A percentile compares a stretch with the other conserved stretches of the same genome.
Evolutionary conservation across 2,329 filamentous ascomycete genomes (phyloP).

Genomic region (Juglanconis oblonga): DNA sequence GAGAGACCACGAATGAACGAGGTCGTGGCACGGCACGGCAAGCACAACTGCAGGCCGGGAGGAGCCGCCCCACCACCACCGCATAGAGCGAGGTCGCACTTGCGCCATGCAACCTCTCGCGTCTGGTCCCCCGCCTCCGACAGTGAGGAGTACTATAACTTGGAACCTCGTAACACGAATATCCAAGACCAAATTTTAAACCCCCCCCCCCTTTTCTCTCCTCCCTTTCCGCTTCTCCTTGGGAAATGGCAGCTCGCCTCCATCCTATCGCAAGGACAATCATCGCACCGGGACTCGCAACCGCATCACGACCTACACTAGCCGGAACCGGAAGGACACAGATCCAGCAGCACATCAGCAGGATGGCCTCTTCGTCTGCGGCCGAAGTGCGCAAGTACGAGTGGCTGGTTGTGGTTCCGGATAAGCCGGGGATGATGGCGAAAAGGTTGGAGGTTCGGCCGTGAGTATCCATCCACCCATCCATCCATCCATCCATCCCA

Average conservation of each 20-base stretch:
- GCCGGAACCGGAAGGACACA: not conserved
- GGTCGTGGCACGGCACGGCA: not conserved
- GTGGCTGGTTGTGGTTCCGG: slow-evolving; percentile 68
- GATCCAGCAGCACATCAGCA: not conserved
- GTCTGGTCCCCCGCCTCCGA: not conserved
- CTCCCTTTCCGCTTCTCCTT: not conserved
- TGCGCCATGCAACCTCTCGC: not conserved
- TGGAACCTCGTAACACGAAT: too few species aligned
- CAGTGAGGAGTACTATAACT: not conserved
- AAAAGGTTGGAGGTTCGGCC: slow-evolving; percentile 61
- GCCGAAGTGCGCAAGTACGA: slow-evolving; percentile 45
- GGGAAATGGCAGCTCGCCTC: slow-evolving; percentile 13
- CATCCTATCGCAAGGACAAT: slow-evolving; percentile 7
- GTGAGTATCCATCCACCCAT: too few species aligned
- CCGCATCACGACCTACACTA: slow-evolving; percentile 6
- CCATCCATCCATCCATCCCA: too few species aligned
- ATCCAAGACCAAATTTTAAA: not conserved
- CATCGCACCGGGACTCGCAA: not conserved
- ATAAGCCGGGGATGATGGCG: slow-evolving; percentile 56
- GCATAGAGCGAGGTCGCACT: not conserved
- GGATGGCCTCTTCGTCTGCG: slow-evolving; percentile 9
- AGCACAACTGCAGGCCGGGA: not conserved
- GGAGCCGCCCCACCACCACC: not conserved
- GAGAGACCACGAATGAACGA: not conserved
- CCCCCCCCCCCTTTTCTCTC: not conserved